phyloP scores from a whole-genome alignment of 2,329 filamentous ascomycete species.

The Scedosporium minutisporum region DNA sequence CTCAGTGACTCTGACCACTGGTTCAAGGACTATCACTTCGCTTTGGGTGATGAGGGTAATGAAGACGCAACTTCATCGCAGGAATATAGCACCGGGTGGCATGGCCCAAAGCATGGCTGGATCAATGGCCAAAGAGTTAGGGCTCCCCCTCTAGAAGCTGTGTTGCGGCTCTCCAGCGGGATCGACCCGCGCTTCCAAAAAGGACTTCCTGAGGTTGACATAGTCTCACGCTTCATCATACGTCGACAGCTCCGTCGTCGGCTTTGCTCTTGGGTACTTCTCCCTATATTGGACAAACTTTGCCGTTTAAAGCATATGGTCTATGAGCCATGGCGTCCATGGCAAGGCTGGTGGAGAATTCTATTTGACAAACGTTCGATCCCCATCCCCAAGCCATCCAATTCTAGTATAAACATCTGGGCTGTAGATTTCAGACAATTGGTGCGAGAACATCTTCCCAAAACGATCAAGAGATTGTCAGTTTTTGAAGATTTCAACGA shows the following conservation, averaged over 20 bases:
- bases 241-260: neutral
- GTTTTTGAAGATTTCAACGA: neutral
- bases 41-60: conserved; percentile 11
- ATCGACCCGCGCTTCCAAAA: neutral
- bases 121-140: neutral
- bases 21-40: conserved; percentile 20
- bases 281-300: neutral
- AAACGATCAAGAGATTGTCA: neutral
- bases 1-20: conserved; percentile 25
- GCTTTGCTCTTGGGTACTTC: neutral
- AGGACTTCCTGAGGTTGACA: neutral
- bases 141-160: neutral
- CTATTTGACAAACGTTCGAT: neutral
- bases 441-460: no score
- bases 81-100: no score
- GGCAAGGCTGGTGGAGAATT: neutral
- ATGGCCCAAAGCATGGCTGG: neutral
- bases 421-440: no score
- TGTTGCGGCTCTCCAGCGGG: neutral
- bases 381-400: neutral
- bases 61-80: no score
- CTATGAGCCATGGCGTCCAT: neutral
- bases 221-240: neutral
- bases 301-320: neutral
- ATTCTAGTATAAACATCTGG: neutral